These are phyloP conservation scores for Grigorovia yakushimaensis DNA, from an alignment of 805 yeast genomes.

Conservation along the genomic window DNA sequence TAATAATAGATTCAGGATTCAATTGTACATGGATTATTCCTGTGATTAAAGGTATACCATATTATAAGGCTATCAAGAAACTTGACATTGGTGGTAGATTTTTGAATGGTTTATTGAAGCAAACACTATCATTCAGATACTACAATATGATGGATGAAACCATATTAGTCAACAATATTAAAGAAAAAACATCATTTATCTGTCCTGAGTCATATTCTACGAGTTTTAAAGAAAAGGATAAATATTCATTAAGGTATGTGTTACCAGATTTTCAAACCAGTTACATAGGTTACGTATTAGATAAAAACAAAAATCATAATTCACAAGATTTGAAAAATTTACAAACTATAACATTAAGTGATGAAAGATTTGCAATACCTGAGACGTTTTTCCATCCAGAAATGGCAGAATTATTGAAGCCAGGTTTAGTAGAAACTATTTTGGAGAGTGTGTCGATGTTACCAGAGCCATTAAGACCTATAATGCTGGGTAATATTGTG, in stretches of 20 bases:
- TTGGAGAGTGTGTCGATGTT: conserved; percentile 57
- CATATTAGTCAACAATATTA: conserved; percentile 70
- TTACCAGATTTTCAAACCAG: conserved; percentile 83
- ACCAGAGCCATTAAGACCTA: conserved; percentile 66
- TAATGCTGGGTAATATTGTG: conserved; percentile 69
- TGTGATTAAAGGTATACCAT: conserved; percentile 64
- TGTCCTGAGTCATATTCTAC: conserved; percentile 41
- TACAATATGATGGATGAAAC: conserved; percentile 92
- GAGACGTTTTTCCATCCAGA: conserved; percentile 84
- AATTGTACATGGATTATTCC: conserved; percentile 84
- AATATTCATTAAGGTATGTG: conserved; percentile 53
- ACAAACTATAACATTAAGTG: conserved; percentile 60
- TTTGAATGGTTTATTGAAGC: conserved; percentile 73
- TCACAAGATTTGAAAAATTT: conserved; percentile 34
- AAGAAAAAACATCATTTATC: conserved; percentile 44
- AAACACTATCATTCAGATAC: conserved; percentile 79
- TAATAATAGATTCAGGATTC: conserved; percentile 84
- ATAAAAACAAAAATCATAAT: conserved; percentile 16
- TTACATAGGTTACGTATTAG: conserved; percentile 58
- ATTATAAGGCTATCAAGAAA: conserved; percentile 67
- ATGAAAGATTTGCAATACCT: conserved; percentile 83
- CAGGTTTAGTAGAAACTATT: conserved; percentile 66
- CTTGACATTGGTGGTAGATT: conserved; percentile 82
- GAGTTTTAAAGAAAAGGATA: conserved; percentile 22
- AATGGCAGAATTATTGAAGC: conserved; percentile 63